These are phyloP conservation scores for Leishmania mexicana DNA, from an alignment of 208 protist genomes.

Conservation along the genomic window DNA sequence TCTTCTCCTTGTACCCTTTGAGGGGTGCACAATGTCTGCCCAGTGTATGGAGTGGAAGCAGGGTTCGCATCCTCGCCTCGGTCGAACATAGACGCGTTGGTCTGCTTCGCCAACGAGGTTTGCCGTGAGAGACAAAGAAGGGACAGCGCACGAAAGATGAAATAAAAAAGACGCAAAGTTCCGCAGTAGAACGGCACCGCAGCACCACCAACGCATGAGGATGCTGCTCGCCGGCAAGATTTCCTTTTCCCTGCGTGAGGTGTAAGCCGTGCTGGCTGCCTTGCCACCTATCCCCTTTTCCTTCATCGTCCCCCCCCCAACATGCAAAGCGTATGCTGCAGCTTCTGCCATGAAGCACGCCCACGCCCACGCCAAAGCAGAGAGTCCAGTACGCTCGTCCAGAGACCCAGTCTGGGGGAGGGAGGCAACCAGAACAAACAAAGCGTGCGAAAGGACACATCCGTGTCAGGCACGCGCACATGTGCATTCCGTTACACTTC, in stretches of 20 bases:
- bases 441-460: neutral
- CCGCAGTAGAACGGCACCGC: neutral
- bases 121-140: neutral
- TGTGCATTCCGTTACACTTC: neutral
- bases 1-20: neutral
- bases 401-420: neutral
- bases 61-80: neutral
- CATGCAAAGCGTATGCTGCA: too few relatives aligned
- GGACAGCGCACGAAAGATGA: neutral
- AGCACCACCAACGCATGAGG: neutral
- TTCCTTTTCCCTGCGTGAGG: neutral
- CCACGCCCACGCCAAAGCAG: too few relatives aligned
- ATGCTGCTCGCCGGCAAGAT: neutral
- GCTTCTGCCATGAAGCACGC: neutral
- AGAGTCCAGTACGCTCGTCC: neutral
- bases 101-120: neutral
- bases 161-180: neutral
- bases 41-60: neutral
- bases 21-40: neutral
- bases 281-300: neutral
- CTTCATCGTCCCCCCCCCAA: neutral
- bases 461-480: neutral
- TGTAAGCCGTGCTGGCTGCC: neutral
- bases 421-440: neutral
- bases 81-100: neutral